Base-by-base conservation (phyloP, 164 flowering plant species). In the Annona cherimola region DNA sequence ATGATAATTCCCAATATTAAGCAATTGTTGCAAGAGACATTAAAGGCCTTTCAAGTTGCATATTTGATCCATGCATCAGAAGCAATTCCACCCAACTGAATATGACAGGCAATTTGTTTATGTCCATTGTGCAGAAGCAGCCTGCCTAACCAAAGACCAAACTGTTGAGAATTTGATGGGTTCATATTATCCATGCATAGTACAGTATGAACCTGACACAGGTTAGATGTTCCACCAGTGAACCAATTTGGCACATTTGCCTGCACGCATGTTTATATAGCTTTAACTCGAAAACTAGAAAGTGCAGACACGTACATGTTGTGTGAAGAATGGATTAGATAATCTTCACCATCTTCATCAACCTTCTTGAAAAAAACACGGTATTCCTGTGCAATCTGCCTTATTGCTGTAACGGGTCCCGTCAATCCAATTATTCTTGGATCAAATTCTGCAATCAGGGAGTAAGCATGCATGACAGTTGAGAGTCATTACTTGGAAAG, bases 331-430 rank as follows among this genome's bases (percentile, higher is more conserved):
- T 90, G 94, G 16, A 94, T 83, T 42, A 92, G 94, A 80, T 92
- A 94, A 81, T 94, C 98, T 74, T 75, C 84, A 19, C 92, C 93
- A 40, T 91, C 92, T 80, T 92, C 99, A 70, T 91, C 90, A 62
- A 88, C 85, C 83, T 86, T 90, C 79, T 71, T 95, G 75, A 89
- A 92, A 78, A 63, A 89, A 0, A 91, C 86, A 16, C 98, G 89
- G 76, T 84, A 95, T 74, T 89, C 96, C 68, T 84, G 97, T 44
- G 97, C 96, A 85, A 87, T 87, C 77, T 90, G 89, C 78, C 89
- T 78, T 40, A 91, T 63, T 18, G 91, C 86, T 67, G 70, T 57
- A 69, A 83, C 76, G 20, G 90, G 72, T 73, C 92, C 91, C 0
- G 89, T 89, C 50, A 95, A 79, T 60, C 98, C 99, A 68, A 88